A percentile compares a stretch with the other conserved stretches of the same genome.
These are phyloP conservation scores for Populus deltoides DNA, from an alignment of 345 rosid species.

Conservation along the genomic window DNA sequence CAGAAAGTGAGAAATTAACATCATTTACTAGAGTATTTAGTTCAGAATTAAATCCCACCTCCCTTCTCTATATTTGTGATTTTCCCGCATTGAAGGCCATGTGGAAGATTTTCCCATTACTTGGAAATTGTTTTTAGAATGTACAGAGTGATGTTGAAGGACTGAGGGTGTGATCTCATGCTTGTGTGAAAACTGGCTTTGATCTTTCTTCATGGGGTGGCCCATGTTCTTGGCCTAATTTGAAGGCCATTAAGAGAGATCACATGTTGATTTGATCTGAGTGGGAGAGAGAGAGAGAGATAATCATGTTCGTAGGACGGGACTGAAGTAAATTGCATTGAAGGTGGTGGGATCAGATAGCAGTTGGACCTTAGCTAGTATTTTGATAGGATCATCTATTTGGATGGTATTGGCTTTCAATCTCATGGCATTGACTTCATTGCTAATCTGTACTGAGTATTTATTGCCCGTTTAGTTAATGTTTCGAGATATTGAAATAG, in stretches of 20 bases:
- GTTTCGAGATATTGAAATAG: no score
- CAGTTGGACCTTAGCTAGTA: conserved; percentile 3
- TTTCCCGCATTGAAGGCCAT: neutral
- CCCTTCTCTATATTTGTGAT: neutral
- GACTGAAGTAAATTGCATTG: conserved; percentile 20
- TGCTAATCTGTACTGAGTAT: neutral
- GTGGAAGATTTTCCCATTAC: neutral
- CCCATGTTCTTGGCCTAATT: conserved; percentile 31
- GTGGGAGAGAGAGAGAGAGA: neutral
- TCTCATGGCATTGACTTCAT: neutral
- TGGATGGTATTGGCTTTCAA: neutral
- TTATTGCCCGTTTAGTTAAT: no score
- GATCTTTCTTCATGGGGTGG: neutral
- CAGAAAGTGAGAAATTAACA: no score
- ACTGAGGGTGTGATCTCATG: neutral
- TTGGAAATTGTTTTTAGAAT: neutral
- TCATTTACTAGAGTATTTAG: no score
- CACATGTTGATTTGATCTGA: conserved; percentile 17
- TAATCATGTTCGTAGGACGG: conserved; percentile 1
- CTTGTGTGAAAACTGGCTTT: neutral
- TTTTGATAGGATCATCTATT: neutral
- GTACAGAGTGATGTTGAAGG: neutral
- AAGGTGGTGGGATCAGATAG: conserved; percentile 34
- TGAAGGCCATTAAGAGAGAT: conserved; percentile 31
- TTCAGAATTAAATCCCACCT: neutral